These are phyloP conservation scores for Pseudoneurospora amorphoporcata DNA, from an alignment of 495 filamentous ascomycete species.

Conservation along the genomic window DNA sequence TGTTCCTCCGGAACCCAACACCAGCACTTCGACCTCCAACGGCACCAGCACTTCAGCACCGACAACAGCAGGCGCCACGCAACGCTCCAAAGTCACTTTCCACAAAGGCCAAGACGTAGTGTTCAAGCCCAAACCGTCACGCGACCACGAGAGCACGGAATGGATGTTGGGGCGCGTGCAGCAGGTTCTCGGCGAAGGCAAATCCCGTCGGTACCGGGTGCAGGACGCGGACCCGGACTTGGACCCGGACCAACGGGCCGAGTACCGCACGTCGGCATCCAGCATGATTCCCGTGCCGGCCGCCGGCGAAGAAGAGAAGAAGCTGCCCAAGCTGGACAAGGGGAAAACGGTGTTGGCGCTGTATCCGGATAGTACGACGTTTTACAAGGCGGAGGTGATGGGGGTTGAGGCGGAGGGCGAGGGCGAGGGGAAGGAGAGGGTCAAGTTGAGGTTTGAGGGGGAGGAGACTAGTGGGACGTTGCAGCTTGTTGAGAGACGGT, in stretches of 20 bases:
- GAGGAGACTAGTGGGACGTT: conserved; percentile 76
- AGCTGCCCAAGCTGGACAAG: conserved; percentile 50
- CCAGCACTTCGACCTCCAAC: not conserved
- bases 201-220: conserved; percentile 85
- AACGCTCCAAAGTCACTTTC: conserved; percentile 43
- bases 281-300: conserved; percentile 69
- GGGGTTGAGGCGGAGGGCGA: conserved; percentile 39
- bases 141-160: conserved; percentile 56
- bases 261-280: conserved; percentile 68
- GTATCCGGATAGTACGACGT: conserved; percentile 90
- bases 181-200: conserved; percentile 71
- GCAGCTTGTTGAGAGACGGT: conserved; percentile 64
- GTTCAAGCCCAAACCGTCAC: conserved; percentile 68
- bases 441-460: conserved; percentile 69
- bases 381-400: conserved; percentile 93
- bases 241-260: conserved; percentile 52
- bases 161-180: conserved; percentile 90
- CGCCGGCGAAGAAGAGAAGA: conserved; percentile 24
- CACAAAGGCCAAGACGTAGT: conserved; percentile 71
- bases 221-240: conserved; percentile 88
- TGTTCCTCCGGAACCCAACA: conserved; percentile 32
- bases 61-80: conserved; percentile 7
- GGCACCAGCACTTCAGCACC: not conserved
- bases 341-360: conserved; percentile 75
- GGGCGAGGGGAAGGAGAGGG: conserved; percentile 25